These are phyloP conservation scores for Rosa persica DNA, from an alignment of 306 rosid species.

Conservation along the genomic window DNA sequence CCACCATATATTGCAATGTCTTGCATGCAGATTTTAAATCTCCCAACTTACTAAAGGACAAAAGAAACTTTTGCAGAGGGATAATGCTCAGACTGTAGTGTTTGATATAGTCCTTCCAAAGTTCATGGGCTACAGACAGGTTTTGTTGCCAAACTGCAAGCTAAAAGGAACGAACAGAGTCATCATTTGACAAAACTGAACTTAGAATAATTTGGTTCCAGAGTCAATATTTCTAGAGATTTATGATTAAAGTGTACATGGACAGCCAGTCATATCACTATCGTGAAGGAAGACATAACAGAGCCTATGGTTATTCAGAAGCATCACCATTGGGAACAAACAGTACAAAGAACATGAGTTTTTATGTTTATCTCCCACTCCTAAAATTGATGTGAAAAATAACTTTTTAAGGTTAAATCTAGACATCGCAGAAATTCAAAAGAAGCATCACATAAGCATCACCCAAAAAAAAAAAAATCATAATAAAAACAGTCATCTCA, in stretches of 20 bases:
- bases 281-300: background rate
- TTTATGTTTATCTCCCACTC: background rate
- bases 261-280: background rate
- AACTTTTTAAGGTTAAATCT: background rate
- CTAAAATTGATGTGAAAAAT: background rate
- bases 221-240: background rate
- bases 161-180: constrained; percentile 41
- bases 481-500: background rate
- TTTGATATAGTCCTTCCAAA: constrained; percentile 68
- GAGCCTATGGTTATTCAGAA: background rate
- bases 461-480: background rate
- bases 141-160: constrained; percentile 79
- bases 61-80: constrained; percentile 28
- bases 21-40: constrained; percentile 41
- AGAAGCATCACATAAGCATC: background rate
- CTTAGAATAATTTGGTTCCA: background rate
- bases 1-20: constrained; percentile 62
- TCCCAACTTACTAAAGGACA: constrained; percentile 46
- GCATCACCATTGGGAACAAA: background rate
- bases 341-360: background rate
- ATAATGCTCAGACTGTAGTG: constrained; percentile 37
- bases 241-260: background rate
- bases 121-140: constrained; percentile 59
- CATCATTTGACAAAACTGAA: background rate
- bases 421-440: background rate